phyloP scores from a whole-genome alignment of 306 rosid genomes.

The Morella rubra region DNA sequence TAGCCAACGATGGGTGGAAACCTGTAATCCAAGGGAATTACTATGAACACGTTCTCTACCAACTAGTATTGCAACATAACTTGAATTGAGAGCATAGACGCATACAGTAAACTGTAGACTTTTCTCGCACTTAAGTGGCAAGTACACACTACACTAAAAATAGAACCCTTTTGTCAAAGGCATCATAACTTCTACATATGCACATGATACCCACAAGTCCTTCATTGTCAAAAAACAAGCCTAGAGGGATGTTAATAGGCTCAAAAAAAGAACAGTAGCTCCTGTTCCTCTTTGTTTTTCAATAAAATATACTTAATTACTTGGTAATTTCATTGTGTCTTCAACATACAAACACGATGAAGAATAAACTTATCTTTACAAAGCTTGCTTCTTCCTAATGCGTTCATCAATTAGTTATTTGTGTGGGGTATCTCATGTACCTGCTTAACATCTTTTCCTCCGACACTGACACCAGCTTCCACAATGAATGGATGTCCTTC shows the following conservation, averaged over 20 bases:
- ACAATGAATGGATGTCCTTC: conserved; percentile 98
- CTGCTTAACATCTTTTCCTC: conserved; percentile 94
- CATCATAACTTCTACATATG: not conserved
- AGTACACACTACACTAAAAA: not conserved
- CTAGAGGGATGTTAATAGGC: not conserved
- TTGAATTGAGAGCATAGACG: not conserved
- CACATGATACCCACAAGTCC: not conserved
- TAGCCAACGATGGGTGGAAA: too few species aligned
- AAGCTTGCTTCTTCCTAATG: not conserved
- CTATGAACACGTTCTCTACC: not conserved
- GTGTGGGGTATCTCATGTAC: conserved; percentile 34
- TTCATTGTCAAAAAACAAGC: not conserved
- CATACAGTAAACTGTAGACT: not conserved
- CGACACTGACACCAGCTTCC: conserved; percentile 96
- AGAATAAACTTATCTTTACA: not conserved
- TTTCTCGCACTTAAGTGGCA: not conserved
- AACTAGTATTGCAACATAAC: not conserved
- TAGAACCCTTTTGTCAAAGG: not conserved
- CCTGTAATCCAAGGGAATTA: not conserved
- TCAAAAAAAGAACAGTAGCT: not conserved
- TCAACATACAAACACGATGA: not conserved
- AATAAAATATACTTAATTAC: not conserved
- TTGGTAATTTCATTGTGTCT: not conserved
- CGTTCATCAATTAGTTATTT: not conserved
- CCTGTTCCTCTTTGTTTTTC: not conserved